A percentile compares a stretch with the other conserved stretches of the same genome.
Evolutionary conservation across 2,329 filamentous ascomycete genomes (phyloP).

Genomic region (Penicillium decumbens): DNA sequence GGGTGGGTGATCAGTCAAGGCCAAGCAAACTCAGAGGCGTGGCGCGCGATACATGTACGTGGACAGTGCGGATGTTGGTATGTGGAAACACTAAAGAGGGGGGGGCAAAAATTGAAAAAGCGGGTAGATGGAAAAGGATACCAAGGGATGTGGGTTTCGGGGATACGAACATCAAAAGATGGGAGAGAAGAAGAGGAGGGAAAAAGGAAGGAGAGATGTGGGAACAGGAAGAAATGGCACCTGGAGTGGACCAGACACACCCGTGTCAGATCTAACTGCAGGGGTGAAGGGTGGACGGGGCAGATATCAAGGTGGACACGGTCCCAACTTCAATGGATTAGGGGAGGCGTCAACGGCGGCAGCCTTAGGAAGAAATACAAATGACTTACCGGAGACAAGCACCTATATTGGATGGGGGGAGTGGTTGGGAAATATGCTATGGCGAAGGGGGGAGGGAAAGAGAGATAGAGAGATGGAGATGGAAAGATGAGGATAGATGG

Average conservation of each 20-base stretch:
- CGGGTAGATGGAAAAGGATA: slow-evolving; percentile 11
- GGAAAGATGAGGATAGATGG: neutral
- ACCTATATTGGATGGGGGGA: neutral
- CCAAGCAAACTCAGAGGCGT: slow-evolving; percentile 14
- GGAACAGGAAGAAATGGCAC: slow-evolving; percentile 2
- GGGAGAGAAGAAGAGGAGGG: neutral
- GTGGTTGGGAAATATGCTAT: slow-evolving; percentile 4
- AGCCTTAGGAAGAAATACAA: neutral
- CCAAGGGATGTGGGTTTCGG: slow-evolving; percentile 1
- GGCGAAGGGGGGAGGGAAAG: slow-evolving; percentile 2
- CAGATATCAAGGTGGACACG: slow-evolving; percentile 20
- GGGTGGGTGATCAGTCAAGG: slow-evolving; percentile 12
- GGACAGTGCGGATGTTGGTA: slow-evolving; percentile 15
- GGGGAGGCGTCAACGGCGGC: slow-evolving; percentile 1
- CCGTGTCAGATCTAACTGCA: slow-evolving; percentile 1
- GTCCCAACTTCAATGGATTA: slow-evolving; percentile 4
- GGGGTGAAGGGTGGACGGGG: slow-evolving; percentile 7
- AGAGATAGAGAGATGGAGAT: neutral
- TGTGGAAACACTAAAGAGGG: slow-evolving; percentile 16
- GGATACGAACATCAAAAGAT: neutral
- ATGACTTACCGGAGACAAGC: neutral
- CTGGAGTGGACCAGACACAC: neutral
- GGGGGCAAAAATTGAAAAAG: slow-evolving; percentile 23
- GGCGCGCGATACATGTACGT: slow-evolving; percentile 21
- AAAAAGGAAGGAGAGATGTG: slow-evolving; percentile 6